Evolutionary conservation across 495 filamentous ascomycete genomes (phyloP).

Genomic region (Pyrenopolyporus hunteri): DNA sequence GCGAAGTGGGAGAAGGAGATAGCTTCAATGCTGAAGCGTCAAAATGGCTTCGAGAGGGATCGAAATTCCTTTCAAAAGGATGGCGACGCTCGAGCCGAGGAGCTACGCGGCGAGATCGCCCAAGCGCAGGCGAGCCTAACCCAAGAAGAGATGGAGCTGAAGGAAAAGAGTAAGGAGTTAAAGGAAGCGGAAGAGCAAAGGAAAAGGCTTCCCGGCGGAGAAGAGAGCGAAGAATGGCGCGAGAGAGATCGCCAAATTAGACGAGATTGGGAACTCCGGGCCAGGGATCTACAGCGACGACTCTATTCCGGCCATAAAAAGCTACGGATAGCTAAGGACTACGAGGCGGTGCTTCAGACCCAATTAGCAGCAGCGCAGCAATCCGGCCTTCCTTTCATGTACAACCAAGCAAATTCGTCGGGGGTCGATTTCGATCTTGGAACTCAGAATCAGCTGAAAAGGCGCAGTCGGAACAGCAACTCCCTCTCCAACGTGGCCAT

Average conservation of each 20-base stretch:
- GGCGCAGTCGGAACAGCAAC: slow-evolving; percentile 62
- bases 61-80: slow-evolving; percentile 45
- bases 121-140: slow-evolving; percentile 40
- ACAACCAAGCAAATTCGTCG: slow-evolving; percentile 53
- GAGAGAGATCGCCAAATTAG: slow-evolving; percentile 51
- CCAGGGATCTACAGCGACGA: slow-evolving; percentile 52
- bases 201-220: slow-evolving; percentile 55
- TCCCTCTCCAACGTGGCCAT: slow-evolving; percentile 56
- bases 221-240: slow-evolving; percentile 61
- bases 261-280: slow-evolving; percentile 53
- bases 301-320: slow-evolving; percentile 46
- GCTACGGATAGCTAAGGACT: slow-evolving; percentile 47
- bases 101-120: slow-evolving; percentile 41
- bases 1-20: slow-evolving; percentile 63
- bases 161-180: slow-evolving; percentile 55
- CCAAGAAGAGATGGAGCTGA: slow-evolving; percentile 51
- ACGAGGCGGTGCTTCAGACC: slow-evolving; percentile 46
- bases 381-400: slow-evolving; percentile 43
- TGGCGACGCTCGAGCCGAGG: slow-evolving; percentile 36
- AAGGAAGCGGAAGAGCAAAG: slow-evolving; percentile 61
- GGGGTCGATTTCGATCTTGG: slow-evolving; percentile 57
- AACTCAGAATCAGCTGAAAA: slow-evolving; percentile 54
- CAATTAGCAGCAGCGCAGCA: slow-evolving; percentile 39
- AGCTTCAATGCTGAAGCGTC: slow-evolving; percentile 50
- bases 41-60: slow-evolving; percentile 51